These are phyloP conservation scores for Penicillium sp. DNA, from an alignment of 2,329 filamentous ascomycete genomes.

Conservation along the genomic window DNA sequence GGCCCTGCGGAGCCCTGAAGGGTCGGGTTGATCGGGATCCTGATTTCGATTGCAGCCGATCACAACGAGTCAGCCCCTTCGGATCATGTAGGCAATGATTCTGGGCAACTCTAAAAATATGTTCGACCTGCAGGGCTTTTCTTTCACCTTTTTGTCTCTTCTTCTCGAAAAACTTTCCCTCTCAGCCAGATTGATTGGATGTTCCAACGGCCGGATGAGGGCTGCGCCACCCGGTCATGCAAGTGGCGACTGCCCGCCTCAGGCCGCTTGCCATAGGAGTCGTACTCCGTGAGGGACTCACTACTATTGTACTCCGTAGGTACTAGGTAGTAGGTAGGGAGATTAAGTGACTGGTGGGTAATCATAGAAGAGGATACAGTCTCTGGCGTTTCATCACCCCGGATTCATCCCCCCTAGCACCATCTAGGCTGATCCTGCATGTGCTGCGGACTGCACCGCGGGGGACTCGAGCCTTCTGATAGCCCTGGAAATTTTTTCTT, in stretches of 20 bases:
- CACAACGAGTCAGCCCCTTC: background rate
- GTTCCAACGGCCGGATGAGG: constrained; percentile 1
- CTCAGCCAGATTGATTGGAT: constrained; percentile 10
- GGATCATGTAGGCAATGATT: background rate
- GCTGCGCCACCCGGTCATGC: constrained; percentile 20
- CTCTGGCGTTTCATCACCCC: constrained; percentile 12
- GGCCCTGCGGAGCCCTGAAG: background rate
- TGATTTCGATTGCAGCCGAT: background rate
- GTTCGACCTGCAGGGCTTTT: background rate
- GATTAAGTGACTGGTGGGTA: background rate
- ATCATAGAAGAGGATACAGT: background rate
- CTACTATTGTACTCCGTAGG: background rate
- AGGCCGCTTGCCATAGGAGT: background rate
- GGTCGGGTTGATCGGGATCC: background rate
- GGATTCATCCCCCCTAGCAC: constrained; percentile 8
- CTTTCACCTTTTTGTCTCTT: background rate
- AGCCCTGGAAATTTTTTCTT: constrained; percentile 1
- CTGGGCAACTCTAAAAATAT: constrained; percentile 9
- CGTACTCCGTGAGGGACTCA: background rate
- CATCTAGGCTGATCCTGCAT: constrained; percentile 11
- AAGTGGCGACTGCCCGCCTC: constrained; percentile 15
- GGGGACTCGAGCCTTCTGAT: constrained; percentile 6
- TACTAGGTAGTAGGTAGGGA: background rate
- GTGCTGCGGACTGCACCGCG: constrained; percentile 7
- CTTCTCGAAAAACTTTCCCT: constrained; percentile 3